Evolutionary conservation across 164 flowering plant genomes (phyloP).

Genomic region (Santalum album): DNA sequence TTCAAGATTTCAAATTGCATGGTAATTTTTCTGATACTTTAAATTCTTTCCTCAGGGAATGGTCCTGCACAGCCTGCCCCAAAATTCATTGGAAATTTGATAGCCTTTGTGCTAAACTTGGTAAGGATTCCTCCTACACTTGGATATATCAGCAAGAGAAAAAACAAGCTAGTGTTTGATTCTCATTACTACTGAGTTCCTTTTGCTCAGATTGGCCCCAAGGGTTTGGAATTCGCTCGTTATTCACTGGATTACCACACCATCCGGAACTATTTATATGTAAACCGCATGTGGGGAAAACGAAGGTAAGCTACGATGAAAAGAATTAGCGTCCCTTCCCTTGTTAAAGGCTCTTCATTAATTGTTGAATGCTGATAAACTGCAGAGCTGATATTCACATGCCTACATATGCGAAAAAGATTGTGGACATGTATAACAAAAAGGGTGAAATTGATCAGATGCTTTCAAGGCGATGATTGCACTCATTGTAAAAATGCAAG

Average conservation of each 20-base stretch:
- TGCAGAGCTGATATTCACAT: constrained; percentile 79
- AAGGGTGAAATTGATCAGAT: constrained; percentile 79
- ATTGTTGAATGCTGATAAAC: constrained; percentile 2
- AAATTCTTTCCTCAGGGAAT: constrained; percentile 40
- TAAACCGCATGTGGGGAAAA: constrained; percentile 81
- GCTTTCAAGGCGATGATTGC: constrained; percentile 43
- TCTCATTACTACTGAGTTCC: constrained; percentile 8
- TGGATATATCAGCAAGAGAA: background rate
- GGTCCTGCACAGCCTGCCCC: constrained; percentile 93
- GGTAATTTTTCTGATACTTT: too few relatives aligned
- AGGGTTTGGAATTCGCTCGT: constrained; percentile 93
- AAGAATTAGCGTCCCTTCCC: background rate
- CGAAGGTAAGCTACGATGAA: constrained; percentile 38
- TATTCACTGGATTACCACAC: constrained; percentile 96
- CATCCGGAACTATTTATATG: constrained; percentile 75
- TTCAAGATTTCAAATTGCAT: too few relatives aligned
- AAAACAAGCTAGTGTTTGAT: background rate
- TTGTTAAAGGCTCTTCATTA: background rate
- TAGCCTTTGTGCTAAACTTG: constrained; percentile 77
- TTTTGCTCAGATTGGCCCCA: constrained; percentile 76
- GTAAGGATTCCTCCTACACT: constrained; percentile 27
- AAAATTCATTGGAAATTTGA: constrained; percentile 69
- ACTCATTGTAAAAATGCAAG: background rate
- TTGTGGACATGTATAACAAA: constrained; percentile 79
- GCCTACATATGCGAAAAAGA: constrained; percentile 83